These are phyloP conservation scores for Magnusiomyces paraingens DNA, from an alignment of 1,139 yeast species.

Conservation along the genomic window DNA sequence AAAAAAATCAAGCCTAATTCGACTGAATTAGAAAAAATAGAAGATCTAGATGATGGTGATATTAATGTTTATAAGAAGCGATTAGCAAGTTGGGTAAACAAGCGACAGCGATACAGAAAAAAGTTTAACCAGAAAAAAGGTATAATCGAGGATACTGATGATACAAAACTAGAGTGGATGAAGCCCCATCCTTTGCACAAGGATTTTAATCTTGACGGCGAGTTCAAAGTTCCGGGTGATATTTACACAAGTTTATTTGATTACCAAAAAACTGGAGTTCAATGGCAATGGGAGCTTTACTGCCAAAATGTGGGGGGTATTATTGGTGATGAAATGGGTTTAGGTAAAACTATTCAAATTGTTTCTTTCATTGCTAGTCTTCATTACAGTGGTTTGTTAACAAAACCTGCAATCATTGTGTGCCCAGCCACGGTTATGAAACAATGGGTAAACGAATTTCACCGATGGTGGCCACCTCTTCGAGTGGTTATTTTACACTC, in stretches of 20 bases:
- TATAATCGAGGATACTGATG: constrained; percentile 22
- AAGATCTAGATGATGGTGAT: constrained; percentile 74
- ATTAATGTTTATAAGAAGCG: constrained; percentile 55
- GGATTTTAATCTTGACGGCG: constrained; percentile 66
- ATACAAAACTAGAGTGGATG: constrained; percentile 49
- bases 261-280: constrained; percentile 84
- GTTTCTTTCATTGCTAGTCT: constrained; percentile 86
- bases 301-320: constrained; percentile 90
- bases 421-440: constrained; percentile 96
- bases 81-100: constrained; percentile 50
- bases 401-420: constrained; percentile 76
- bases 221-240: constrained; percentile 81
- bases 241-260: constrained; percentile 80
- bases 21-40: constrained; percentile 28
- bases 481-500: constrained; percentile 83
- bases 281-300: constrained; percentile 72
- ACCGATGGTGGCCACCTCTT: constrained; percentile 97
- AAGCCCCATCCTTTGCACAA: constrained; percentile 71
- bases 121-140: constrained; percentile 11
- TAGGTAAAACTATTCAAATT: constrained; percentile 91
- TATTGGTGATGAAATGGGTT: constrained; percentile 96
- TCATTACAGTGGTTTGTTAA: constrained; percentile 69
- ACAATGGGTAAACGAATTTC: constrained; percentile 95
- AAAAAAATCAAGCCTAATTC: constrained; percentile 18
- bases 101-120: constrained; percentile 30